Conservation (phyloP, 2,329 filamentous ascomycete species). For the Didymella sp. region DNA sequence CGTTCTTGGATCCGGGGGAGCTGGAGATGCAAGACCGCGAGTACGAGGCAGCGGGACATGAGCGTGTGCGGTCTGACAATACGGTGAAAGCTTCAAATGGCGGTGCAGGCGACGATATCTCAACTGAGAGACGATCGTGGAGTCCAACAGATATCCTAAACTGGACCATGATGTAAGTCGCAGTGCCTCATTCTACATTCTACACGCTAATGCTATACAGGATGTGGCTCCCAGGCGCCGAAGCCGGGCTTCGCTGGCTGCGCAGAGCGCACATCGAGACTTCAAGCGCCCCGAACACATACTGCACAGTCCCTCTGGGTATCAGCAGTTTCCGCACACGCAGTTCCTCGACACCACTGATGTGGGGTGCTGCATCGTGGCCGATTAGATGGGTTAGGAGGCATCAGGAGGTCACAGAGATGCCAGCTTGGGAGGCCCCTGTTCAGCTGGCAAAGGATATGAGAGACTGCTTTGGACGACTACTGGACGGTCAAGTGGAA, state of each 20-base stretch:
- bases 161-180: slow-evolving; percentile 53
- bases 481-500: slow-evolving; percentile 23
- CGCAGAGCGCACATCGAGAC: slow-evolving; percentile 46
- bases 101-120: neutral
- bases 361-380: slow-evolving; percentile 51
- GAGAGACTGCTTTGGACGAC: slow-evolving; percentile 49
- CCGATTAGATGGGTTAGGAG: slow-evolving; percentile 49
- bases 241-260: slow-evolving; percentile 52
- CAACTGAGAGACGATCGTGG: slow-evolving; percentile 28
- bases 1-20: slow-evolving; percentile 43
- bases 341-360: slow-evolving; percentile 37
- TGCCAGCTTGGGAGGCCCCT: slow-evolving; percentile 52
- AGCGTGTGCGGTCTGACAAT: slow-evolving; percentile 14
- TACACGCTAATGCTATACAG: neutral
- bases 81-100: slow-evolving; percentile 6
- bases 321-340: slow-evolving; percentile 49
- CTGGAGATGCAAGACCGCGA: slow-evolving; percentile 35
- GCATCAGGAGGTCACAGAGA: slow-evolving; percentile 42
- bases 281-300: slow-evolving; percentile 21
- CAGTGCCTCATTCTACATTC: neutral
- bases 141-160: slow-evolving; percentile 63
- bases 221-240: slow-evolving; percentile 22
- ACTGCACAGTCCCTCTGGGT: slow-evolving; percentile 47
- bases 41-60: slow-evolving; percentile 9
- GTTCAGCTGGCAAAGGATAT: slow-evolving; percentile 52